Conservation (phyloP, 495 filamentous ascomycete genomes). For the Annulohypoxylon maeteangense region DNA sequence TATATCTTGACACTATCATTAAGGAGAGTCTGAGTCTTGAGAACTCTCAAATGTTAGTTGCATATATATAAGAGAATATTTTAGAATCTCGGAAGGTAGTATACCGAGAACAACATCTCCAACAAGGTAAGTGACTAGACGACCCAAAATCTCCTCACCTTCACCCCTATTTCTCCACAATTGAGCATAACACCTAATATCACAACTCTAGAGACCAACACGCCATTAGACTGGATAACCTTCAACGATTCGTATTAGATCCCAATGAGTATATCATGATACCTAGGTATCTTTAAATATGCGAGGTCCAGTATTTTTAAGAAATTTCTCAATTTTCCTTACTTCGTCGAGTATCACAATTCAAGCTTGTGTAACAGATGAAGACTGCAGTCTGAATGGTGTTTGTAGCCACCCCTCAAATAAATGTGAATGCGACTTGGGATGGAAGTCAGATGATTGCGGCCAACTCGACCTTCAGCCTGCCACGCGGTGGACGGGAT, state of each 20-base stretch:
- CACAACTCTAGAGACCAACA: not conserved
- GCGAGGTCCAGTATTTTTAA: slow-evolving; percentile 59
- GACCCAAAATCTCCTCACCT: slow-evolving; percentile 2
- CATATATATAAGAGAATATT: too few species aligned
- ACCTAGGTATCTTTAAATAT: too few species aligned
- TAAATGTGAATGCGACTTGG: slow-evolving; percentile 51
- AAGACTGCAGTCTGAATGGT: slow-evolving; percentile 57
- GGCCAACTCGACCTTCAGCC: slow-evolving; percentile 52
- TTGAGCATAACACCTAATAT: not conserved
- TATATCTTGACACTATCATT: too few species aligned
- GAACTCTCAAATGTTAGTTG: too few species aligned
- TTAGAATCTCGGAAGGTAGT: not conserved
- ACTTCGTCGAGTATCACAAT: not conserved
- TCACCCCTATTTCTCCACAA: not conserved
- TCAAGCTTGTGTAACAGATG: slow-evolving; percentile 46
- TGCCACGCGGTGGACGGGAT: slow-evolving; percentile 46
- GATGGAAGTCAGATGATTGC: slow-evolving; percentile 53
- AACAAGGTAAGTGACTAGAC: not conserved
- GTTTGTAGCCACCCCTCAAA: slow-evolving; percentile 40
- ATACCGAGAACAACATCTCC: not conserved
- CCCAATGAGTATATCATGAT: too few species aligned
- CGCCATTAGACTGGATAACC: not conserved
- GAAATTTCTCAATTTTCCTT: not conserved
- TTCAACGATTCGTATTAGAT: too few species aligned
- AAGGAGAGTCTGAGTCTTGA: too few species aligned